A percentile compares a stretch with the other conserved stretches of the same genome.
phyloP scores from a whole-genome alignment of 768 basidiomycete genomes.

The Gloeopeniophorella convolvens region DNA sequence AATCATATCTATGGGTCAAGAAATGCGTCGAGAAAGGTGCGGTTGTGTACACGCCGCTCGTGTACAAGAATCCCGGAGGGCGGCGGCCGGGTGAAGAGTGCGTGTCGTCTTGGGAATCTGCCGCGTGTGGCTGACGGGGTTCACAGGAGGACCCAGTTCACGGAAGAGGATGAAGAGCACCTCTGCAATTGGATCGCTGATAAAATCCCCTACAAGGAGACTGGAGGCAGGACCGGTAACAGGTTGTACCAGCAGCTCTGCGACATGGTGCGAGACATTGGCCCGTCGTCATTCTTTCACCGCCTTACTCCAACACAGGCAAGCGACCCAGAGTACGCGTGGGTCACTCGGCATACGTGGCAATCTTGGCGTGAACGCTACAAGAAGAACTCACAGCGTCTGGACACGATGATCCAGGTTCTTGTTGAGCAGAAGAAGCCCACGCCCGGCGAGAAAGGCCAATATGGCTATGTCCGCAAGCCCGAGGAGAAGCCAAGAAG shows the following conservation, averaged over 20 bases:
- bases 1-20: conserved; percentile 80
- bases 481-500: conserved; percentile 61
- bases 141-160: conserved; percentile 68
- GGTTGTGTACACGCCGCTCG: conserved; percentile 63
- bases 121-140: not conserved
- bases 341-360: conserved; percentile 83
- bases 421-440: conserved; percentile 71
- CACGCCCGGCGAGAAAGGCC: conserved; percentile 65
- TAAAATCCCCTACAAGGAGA: conserved; percentile 80
- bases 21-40: conserved; percentile 68
- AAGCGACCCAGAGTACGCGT: conserved; percentile 63
- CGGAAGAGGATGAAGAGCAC: conserved; percentile 67
- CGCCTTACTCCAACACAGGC: conserved; percentile 33
- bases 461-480: conserved; percentile 75
- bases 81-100: conserved; percentile 78
- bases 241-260: conserved; percentile 76
- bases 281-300: not conserved
- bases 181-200: conserved; percentile 75
- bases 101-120: conserved; percentile 23
- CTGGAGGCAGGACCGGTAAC: conserved; percentile 76
- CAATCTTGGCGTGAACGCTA: conserved; percentile 88
- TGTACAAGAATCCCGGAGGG: conserved; percentile 82
- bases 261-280: conserved; percentile 47
- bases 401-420: conserved; percentile 55
- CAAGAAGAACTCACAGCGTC: conserved; percentile 69